These are phyloP conservation scores for Vanilla planifolia DNA, from an alignment of 106 monocot genomes.

Conservation along the genomic window DNA sequence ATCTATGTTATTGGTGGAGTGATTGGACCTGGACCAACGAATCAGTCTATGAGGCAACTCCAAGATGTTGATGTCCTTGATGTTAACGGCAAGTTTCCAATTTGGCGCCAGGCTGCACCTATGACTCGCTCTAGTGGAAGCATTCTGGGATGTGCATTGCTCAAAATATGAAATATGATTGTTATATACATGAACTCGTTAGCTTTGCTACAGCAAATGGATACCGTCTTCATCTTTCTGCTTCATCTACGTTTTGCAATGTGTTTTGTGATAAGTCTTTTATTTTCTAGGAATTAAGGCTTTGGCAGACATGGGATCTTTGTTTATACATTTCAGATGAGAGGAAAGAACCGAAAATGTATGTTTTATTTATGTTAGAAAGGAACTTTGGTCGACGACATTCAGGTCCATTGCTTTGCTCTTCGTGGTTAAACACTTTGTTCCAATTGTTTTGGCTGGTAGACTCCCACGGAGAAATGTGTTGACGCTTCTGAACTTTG, in stretches of 20 bases:
- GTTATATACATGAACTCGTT: too few relatives aligned
- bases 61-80: slow-evolving; percentile 70
- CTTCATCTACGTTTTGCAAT: background rate
- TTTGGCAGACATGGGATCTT: background rate
- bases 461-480: too few relatives aligned
- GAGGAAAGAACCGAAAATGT: background rate
- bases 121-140: slow-evolving; percentile 83
- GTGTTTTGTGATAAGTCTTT: too few relatives aligned
- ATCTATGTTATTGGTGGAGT: slow-evolving; percentile 85
- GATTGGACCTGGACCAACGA: slow-evolving; percentile 78
- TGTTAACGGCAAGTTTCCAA: slow-evolving; percentile 51
- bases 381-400: too few relatives aligned
- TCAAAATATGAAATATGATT: slow-evolving; percentile 65
- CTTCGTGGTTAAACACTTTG: too few relatives aligned
- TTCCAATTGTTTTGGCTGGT: too few relatives aligned
- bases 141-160: slow-evolving; percentile 71
- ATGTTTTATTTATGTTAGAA: too few relatives aligned
- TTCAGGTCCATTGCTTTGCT: too few relatives aligned
- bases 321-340: background rate
- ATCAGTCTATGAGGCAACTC: slow-evolving; percentile 79
- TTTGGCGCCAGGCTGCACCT: slow-evolving; percentile 60
- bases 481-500: too few relatives aligned
- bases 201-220: too few relatives aligned
- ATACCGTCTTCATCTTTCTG: background rate
- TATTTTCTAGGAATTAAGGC: slow-evolving; percentile 2